phyloP scores from a whole-genome alignment of 2,329 filamentous ascomycete genomes.

The Penicillium corylophilum region DNA sequence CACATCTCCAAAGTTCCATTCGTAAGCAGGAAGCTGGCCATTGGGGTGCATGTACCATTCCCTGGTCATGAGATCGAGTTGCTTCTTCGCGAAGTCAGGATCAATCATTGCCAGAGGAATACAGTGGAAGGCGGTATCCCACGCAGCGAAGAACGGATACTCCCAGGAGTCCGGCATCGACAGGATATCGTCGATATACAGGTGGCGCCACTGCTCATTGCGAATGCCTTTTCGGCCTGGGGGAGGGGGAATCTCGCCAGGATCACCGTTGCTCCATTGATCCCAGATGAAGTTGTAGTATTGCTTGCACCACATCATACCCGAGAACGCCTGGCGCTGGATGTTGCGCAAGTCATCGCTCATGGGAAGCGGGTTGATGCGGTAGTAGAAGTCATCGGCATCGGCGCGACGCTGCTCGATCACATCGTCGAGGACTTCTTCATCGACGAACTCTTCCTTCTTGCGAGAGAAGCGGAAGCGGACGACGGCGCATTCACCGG shows the following conservation, averaged over 20 bases:
- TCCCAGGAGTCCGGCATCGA: constrained; percentile 99
- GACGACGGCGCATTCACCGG: constrained; percentile 92
- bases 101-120: constrained; percentile 97
- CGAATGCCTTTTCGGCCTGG: constrained; percentile 74
- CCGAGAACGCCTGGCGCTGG: constrained; percentile 88
- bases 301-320: constrained; percentile 99
- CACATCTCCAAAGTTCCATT: constrained; percentile 98
- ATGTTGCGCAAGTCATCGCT: constrained; percentile 91
- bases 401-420: constrained; percentile 84
- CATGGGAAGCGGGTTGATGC: constrained; percentile 90
- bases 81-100: constrained; percentile 96
- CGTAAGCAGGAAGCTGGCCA: constrained; percentile 86
- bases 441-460: constrained; percentile 76
- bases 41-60: constrained; percentile 99
- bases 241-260: constrained; percentile 81
- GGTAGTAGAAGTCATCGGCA: constrained; percentile 93
- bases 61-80: constrained; percentile 89
- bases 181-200: constrained; percentile 90
- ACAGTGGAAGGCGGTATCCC: constrained; percentile 96
- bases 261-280: constrained; percentile 95
- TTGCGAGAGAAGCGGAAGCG: constrained; percentile 83
- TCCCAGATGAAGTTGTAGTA: constrained; percentile 97
- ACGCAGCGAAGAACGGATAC: constrained; percentile 95
- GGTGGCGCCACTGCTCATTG: constrained; percentile 89
- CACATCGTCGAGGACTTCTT: constrained; percentile 87